Percentiles rank a stretch among this genome's conserved stretches.
Evolutionary conservation across 345 rosid species (phyloP).

Genomic region (Eucalyptus polybractea): DNA sequence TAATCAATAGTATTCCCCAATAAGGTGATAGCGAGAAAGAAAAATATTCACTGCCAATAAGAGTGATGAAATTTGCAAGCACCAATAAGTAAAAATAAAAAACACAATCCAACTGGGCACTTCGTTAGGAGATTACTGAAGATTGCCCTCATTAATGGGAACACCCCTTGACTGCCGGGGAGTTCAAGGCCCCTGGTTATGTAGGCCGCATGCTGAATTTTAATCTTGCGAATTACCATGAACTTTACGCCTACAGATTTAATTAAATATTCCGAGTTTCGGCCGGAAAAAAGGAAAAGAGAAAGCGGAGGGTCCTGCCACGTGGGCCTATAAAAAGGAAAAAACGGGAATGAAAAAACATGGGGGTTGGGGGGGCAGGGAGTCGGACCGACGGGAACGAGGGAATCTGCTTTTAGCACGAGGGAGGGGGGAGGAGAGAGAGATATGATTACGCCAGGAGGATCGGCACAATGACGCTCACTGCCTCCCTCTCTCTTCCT

Average conservation of each 20-base stretch:
- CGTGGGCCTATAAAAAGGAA: not conserved
- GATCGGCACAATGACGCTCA: not conserved
- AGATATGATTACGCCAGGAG: not conserved
- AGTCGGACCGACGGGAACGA: not conserved
- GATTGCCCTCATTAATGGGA: too few relatives aligned
- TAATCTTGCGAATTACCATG: not conserved
- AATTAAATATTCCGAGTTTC: not conserved
- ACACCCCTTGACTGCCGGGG: fast-evolving
- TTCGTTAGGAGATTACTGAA: fast-evolving
- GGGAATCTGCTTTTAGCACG: not conserved
- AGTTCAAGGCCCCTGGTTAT: too few relatives aligned
- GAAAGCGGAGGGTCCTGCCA: not conserved
- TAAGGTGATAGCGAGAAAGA: fast-evolving
- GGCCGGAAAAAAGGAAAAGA: not conserved
- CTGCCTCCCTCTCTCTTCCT: too few relatives aligned
- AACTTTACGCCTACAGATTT: not conserved
- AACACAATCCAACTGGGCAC: fast-evolving
- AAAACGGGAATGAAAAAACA: not conserved
- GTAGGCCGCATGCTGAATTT: not conserved
- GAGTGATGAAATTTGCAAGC: fast-evolving
- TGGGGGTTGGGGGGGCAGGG: not conserved
- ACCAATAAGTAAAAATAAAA: too few relatives aligned
- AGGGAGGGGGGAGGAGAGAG: not conserved
- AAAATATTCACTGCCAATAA: too few relatives aligned
- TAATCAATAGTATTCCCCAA: fast-evolving